Percentiles rank a stretch among this genome's conserved stretches.
Evolutionary conservation across 805 yeast genomes (phyloP).

Genomic region (Candida glaebosa): DNA sequence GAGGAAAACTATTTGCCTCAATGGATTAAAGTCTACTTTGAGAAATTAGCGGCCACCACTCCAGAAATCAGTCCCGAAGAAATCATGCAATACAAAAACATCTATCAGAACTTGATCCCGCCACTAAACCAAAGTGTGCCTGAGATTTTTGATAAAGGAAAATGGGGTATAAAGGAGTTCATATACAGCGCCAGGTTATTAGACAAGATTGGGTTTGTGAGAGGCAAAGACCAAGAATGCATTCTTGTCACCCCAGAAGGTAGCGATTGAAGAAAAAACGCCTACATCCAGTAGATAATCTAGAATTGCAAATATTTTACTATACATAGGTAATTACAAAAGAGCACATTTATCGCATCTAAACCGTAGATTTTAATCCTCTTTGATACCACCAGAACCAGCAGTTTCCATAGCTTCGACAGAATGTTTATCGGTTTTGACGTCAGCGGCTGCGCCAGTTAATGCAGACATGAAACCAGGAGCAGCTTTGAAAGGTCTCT

Average conservation of each 20-base stretch:
- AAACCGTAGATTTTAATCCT: too few species aligned
- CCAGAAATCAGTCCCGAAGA: slow-evolving; percentile 46
- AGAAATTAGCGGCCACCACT: slow-evolving; percentile 30
- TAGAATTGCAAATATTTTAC: too few species aligned
- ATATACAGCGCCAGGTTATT: slow-evolving; percentile 52
- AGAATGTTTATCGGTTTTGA: slow-evolving; percentile 83
- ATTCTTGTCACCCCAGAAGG: slow-evolving; percentile 26
- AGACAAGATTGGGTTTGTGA: slow-evolving; percentile 47
- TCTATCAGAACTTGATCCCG: slow-evolving; percentile 54
- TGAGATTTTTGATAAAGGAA: slow-evolving; percentile 51
- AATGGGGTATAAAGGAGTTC: slow-evolving; percentile 46
- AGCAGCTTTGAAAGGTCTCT: slow-evolving; percentile 94
- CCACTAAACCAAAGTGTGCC: slow-evolving; percentile 48
- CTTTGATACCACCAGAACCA: slow-evolving; percentile 86
- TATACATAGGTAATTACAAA: too few species aligned
- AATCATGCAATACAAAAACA: slow-evolving; percentile 48
- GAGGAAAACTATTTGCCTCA: slow-evolving; percentile 44
- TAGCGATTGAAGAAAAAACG: not conserved
- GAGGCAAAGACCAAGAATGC: slow-evolving; percentile 44
- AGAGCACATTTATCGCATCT: too few species aligned
- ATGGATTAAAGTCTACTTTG: slow-evolving; percentile 45
- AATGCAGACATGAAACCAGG: slow-evolving; percentile 51
- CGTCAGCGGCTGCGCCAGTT: slow-evolving; percentile 47
- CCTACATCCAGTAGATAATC: too few species aligned
- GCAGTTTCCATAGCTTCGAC: slow-evolving; percentile 80